Conservation (phyloP, 2,329 filamentous ascomycete genomes). For the Nemania bipapillata region DNA sequence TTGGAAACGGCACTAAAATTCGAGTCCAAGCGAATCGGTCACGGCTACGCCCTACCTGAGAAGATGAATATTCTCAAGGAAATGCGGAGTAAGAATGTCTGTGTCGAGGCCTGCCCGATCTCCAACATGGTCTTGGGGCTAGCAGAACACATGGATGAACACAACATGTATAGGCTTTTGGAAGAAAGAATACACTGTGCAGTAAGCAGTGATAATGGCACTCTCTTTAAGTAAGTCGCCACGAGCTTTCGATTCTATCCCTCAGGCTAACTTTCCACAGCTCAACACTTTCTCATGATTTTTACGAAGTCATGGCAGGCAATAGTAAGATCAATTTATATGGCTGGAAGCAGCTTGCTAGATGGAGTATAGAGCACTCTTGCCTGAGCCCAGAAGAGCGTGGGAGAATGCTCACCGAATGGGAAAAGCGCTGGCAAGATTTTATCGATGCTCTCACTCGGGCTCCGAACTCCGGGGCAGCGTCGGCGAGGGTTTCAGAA, state of each 20-base stretch:
- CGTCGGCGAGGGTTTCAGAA: neutral
- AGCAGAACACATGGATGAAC: slow-evolving; percentile 71
- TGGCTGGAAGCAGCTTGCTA: slow-evolving; percentile 75
- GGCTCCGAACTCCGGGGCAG: neutral
- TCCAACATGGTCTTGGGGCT: slow-evolving; percentile 80
- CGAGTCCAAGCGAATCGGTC: slow-evolving; percentile 75
- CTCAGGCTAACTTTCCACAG: slow-evolving; percentile 53
- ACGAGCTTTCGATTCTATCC: neutral
- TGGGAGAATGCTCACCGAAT: slow-evolving; percentile 54
- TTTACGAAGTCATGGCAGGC: slow-evolving; percentile 79
- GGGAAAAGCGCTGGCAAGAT: slow-evolving; percentile 66
- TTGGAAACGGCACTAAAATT: slow-evolving; percentile 74
- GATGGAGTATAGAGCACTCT: slow-evolving; percentile 72
- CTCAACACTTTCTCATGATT: slow-evolving; percentile 78
- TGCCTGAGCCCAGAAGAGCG: slow-evolving; percentile 62
- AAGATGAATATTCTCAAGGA: slow-evolving; percentile 73
- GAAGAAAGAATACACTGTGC: slow-evolving; percentile 80
- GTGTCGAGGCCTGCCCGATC: slow-evolving; percentile 80
- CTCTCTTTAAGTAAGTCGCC: slow-evolving; percentile 69
- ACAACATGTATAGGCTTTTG: slow-evolving; percentile 73
- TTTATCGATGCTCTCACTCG: slow-evolving; percentile 59
- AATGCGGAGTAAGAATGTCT: slow-evolving; percentile 72
- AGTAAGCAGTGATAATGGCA: slow-evolving; percentile 79
- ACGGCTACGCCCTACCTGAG: slow-evolving; percentile 75
- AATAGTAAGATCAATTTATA: slow-evolving; percentile 72